Evolutionary conservation across 2,329 filamentous ascomycete species (phyloP), one percentile per base, ranked within the genome.

Genomic region (Elsinoe australis): DNA sequence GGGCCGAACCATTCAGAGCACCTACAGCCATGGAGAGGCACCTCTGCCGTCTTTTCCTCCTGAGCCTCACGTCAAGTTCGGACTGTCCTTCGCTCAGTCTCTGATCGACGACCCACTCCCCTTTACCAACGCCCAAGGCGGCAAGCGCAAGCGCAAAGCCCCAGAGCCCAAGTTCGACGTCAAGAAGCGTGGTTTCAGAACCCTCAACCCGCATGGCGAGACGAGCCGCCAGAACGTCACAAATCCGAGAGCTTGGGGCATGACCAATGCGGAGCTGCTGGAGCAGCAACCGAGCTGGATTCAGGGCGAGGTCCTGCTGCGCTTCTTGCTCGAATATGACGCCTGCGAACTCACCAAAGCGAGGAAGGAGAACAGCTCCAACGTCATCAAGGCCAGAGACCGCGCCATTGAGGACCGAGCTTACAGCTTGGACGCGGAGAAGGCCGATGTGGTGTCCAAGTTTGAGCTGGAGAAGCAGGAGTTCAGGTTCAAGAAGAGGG

Each of bases 351-450:
- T 44, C n/a, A 3, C 14, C 5, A 10, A 32, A 15, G 2, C 12
- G 9, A 32, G 5, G 2, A 24, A 24, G 7, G 10, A 21, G 26
- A 2, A 14, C 26, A 44, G n/a, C 2, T 17, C 17, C 14, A 24
- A 29, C n/a, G 3, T 17, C 7, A 15, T 17, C 3, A 28, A 19
- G 5, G 15, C 12, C 39, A 44, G 31, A 15, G 8, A 9, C 3
- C 39, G 39, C 4, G 39, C 39, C 24, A 8, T 44, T 15, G 39
- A 44, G 28, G 26, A 44, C 17, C 39, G 39, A 14, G 39, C 39
- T 21, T 15, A 9, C 14, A 17, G 28, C 14, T 9, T 12, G 2
- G 7, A 9, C 3, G 21, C 14, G 15, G 31, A 8, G n/a, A 31
- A 28, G 9, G 18, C 29, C 14, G 14, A 21, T 12, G 28, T 15